Percentiles rank a stretch among this genome's conserved stretches.
These are phyloP conservation scores for Liquidambar formosana DNA, from an alignment of 164 flowering plant species.

Conservation along the genomic window DNA sequence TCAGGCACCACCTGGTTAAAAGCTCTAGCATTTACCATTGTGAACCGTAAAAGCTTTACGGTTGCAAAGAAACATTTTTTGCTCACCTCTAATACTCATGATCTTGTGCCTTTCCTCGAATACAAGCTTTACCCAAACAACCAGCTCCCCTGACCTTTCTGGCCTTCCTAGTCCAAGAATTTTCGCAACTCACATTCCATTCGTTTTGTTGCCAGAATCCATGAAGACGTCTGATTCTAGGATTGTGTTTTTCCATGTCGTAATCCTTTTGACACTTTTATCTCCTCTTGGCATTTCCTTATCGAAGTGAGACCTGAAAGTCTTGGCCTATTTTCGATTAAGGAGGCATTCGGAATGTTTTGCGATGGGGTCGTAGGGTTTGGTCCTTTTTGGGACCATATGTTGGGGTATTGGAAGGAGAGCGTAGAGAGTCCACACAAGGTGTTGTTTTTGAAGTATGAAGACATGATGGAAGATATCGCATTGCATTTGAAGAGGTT, in stretches of 20 bases:
- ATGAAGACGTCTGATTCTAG: constrained; percentile 13
- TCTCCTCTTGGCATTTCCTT: too few relatives aligned
- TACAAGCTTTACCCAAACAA: constrained; percentile 12
- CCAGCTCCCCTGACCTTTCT: constrained; percentile 6
- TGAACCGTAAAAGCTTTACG: too few relatives aligned
- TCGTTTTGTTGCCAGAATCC: constrained; percentile 18
- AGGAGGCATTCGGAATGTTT: constrained; percentile 43
- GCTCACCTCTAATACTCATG: constrained; percentile 24
- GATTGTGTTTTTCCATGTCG: constrained; percentile 37
- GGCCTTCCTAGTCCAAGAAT: too few relatives aligned
- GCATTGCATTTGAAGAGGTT: constrained; percentile 21
- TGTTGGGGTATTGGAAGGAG: constrained; percentile 48
- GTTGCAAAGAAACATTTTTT: constrained; percentile 10
- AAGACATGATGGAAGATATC: constrained; percentile 36
- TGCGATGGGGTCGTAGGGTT: constrained; percentile 34
- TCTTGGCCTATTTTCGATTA: constrained; percentile 15
- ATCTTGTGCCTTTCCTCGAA: too few relatives aligned
- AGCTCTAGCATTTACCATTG: too few relatives aligned
- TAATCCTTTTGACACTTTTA: too few relatives aligned
- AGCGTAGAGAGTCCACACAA: constrained; percentile 34
- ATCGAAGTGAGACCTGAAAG: too few relatives aligned
- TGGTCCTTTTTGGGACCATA: constrained; percentile 54
- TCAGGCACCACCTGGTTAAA: too few relatives aligned
- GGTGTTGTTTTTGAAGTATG: constrained; percentile 46
- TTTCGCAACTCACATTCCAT: too few relatives aligned